Conservation (phyloP, 306 rosid species). For the Inga oerstediana region DNA sequence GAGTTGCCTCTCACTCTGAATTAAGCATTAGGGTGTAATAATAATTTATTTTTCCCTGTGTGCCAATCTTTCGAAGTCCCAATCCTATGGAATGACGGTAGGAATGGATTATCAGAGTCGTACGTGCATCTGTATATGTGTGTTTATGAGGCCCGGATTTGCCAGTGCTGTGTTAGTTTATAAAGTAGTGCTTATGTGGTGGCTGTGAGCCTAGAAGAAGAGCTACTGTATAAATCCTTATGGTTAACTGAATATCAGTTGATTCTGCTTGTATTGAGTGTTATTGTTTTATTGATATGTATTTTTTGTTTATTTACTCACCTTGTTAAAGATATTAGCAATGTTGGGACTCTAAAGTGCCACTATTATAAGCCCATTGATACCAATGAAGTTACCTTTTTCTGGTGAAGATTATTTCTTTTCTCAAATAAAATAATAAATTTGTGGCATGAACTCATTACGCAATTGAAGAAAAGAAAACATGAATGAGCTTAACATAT, state of each 20-base stretch:
- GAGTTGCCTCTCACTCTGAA: neutral
- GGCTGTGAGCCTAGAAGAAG: neutral
- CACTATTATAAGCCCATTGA: neutral
- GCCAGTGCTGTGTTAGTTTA: slow-evolving; percentile 6
- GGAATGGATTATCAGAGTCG: neutral
- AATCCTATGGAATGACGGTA: neutral
- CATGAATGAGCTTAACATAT: slow-evolving; percentile 7
- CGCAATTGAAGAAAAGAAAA: neutral
- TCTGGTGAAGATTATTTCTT: neutral
- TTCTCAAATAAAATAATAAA: neutral
- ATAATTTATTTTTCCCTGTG: neutral
- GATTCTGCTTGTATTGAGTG: neutral
- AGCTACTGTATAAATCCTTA: neutral
- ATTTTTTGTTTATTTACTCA: neutral
- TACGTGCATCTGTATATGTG: neutral
- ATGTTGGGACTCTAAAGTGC: neutral
- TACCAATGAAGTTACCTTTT: neutral
- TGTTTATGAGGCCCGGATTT: neutral
- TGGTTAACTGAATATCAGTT: neutral
- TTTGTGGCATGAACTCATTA: neutral
- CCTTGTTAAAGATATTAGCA: neutral
- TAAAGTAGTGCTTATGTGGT: neutral
- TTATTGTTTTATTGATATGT: neutral
- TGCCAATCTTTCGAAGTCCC: neutral
- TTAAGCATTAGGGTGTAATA: neutral